These are phyloP conservation scores for Neopestalotiopsis sp. DNA, from an alignment of 2,329 filamentous ascomycete genomes.

Conservation along the genomic window DNA sequence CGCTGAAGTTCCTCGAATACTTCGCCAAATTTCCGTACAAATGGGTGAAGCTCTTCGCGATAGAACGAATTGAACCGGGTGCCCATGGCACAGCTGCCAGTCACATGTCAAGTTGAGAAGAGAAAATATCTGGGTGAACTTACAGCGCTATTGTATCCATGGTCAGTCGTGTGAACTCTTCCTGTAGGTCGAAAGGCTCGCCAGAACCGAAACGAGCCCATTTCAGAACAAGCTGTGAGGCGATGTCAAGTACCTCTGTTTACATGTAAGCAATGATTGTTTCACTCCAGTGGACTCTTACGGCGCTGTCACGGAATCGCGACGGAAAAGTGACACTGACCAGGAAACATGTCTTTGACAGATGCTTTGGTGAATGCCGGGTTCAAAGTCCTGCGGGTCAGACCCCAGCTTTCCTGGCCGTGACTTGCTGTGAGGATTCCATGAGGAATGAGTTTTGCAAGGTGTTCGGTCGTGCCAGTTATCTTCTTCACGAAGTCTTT, in stretches of 20 bases:
- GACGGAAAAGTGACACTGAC: background rate
- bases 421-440: background rate
- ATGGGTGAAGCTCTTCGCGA: slow-evolving; percentile 60
- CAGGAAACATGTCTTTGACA: background rate
- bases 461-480: background rate
- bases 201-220: background rate
- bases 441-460: background rate
- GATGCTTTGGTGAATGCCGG: background rate
- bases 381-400: background rate
- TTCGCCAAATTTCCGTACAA: slow-evolving; percentile 58
- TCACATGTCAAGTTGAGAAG: background rate
- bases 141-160: background rate
- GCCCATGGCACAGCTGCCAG: background rate
- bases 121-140: background rate
- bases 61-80: slow-evolving; percentile 63
- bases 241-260: background rate
- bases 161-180: background rate
- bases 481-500: background rate
- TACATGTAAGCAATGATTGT: background rate
- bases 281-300: background rate
- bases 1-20: slow-evolving; percentile 49
- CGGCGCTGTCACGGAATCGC: background rate
- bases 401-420: background rate
- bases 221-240: background rate
- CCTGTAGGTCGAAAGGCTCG: background rate